Evolutionary conservation across 2,329 filamentous ascomycete species (phyloP), one percentile per base, ranked within the genome.

Genomic region (Tolypocladium sp.): DNA sequence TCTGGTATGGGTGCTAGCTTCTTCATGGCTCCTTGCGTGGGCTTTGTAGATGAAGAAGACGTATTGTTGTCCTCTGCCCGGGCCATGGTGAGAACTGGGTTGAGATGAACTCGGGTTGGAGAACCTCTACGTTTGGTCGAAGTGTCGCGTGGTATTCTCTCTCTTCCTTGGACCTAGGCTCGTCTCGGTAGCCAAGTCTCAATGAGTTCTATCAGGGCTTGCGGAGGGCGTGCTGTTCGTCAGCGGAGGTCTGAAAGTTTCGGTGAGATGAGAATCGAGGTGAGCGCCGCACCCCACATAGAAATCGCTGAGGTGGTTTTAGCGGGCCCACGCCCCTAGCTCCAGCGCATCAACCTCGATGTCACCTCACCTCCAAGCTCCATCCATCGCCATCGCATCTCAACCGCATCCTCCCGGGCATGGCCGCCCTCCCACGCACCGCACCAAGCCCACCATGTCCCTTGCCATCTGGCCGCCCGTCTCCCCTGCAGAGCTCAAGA

Each of bases 391-490:
- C 27, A 20, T 33, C 49, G 30, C 49, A n/a, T 67, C 65, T 62
- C 67, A 64, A 57, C 56, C 35, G 51, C 54, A n/a, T 35, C 13
- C 15, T 2, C 25, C 22, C 33, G 44, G 37, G 52, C 55, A 56
- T 40, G 54, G 54, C 58, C 46, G 17, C 46, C 25, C n/a, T 20
- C 33, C 4, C 35, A 27, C 38, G 55, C 55, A 57, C 40, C 52
- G 10, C n/a, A 15, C 15, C 49, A 37, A 53, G 22, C 20, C 56
- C 62, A 65, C 61, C 63, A 85, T 85, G 82, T 83, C 82, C 62
- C 71, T 85, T 64, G 80, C 78, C 64, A 79, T 85, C 74, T 85
- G 82, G 82, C 82, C 82, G 70, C 75, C 75, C 65, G 70, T 84
- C 59, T 71, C 79, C 57, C 75, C 77, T 4, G 74, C 72, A 37